Conservation (phyloP, 352 stramenopile genomes). For the Pythium sp. region DNA sequence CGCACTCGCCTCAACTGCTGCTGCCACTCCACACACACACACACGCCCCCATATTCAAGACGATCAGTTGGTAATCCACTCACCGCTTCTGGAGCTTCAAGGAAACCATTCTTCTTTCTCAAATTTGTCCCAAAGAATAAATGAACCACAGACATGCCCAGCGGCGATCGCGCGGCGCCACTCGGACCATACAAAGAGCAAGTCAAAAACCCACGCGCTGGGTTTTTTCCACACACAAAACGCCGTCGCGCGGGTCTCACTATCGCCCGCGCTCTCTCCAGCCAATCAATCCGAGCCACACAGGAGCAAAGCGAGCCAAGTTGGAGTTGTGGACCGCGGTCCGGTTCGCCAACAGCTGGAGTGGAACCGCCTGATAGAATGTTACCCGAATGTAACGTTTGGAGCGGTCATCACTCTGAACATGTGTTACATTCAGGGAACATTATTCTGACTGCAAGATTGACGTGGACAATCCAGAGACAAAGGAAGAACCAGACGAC, state of each 20-base stretch:
- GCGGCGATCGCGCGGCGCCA: not conserved
- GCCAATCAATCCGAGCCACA: conserved; percentile 17
- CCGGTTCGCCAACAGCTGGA: not conserved
- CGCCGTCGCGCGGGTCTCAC: not conserved
- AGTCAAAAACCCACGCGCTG: conserved; percentile 9
- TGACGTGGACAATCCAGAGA: not conserved
- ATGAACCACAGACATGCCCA: conserved; percentile 17
- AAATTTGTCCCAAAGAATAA: conserved; percentile 87
- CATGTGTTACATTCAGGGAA: not conserved
- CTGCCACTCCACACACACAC: not conserved
- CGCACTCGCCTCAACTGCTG: not conserved
- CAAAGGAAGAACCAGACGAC: not conserved
- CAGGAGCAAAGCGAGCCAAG: not conserved
- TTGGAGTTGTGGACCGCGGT: not conserved
- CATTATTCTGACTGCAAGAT: not conserved
- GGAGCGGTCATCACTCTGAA: not conserved
- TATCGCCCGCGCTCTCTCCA: conserved; percentile 13
- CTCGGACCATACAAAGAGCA: conserved; percentile 19
- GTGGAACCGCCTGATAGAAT: conserved; percentile 3
- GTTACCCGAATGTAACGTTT: conserved; percentile 1
- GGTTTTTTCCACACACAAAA: conserved; percentile 14
- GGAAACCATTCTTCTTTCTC: conserved; percentile 85
- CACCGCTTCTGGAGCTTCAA: conserved; percentile 90
- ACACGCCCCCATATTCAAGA: not conserved
- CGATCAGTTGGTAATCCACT: conserved; percentile 22